Conservation (phyloP, 345 rosid genomes). For the Boechera divaricarpa region DNA sequence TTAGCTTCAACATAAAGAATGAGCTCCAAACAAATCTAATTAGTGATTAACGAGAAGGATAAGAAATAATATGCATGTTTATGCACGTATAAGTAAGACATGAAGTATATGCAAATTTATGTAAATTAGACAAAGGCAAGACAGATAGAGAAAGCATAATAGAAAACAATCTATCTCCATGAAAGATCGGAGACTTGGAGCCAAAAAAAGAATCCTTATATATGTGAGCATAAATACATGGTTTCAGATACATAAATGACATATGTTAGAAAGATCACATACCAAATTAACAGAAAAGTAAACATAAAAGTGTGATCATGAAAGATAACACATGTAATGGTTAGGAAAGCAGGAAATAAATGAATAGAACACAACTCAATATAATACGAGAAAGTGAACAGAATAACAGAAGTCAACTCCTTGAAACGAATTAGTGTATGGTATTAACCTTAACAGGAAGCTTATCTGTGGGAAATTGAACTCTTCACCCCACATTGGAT, state of each 20-base stretch:
- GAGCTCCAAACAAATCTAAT: background rate
- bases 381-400: no score
- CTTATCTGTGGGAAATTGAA: conserved; percentile 83
- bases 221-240: conserved; percentile 3
- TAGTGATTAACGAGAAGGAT: background rate
- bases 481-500: conserved; percentile 99
- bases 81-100: background rate
- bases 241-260: background rate
- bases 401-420: no score
- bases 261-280: conserved; percentile 12
- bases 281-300: no score
- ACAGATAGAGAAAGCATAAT: background rate
- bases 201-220: background rate
- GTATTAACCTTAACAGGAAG: conserved; percentile 83
- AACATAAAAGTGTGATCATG: no score
- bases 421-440: background rate
- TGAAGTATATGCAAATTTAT: background rate
- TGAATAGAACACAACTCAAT: no score
- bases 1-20: background rate
- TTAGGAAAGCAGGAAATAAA: no score
- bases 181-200: conserved; percentile 4
- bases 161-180: background rate
- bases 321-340: no score
- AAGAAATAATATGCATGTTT: background rate
- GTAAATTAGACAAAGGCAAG: conserved; percentile 4